These are phyloP conservation scores for Vitis cinerea DNA, from an alignment of 164 flowering plant species.

Conservation along the genomic window DNA sequence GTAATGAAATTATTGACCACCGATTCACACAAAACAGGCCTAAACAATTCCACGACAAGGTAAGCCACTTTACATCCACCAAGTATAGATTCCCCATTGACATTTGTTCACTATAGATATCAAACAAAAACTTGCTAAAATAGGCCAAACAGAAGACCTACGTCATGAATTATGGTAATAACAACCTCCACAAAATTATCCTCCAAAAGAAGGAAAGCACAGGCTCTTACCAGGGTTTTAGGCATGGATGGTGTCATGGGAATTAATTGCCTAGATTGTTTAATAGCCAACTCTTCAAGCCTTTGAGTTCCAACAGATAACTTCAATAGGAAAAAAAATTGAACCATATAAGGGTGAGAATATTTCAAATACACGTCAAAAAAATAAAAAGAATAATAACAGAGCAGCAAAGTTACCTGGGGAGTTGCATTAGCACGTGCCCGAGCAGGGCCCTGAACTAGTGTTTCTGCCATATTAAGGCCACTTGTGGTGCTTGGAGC, in stretches of 20 bases:
- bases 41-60: no score
- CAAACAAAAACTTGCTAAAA: no score
- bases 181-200: no score
- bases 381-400: neutral
- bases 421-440: slow-evolving; percentile 44
- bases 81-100: no score
- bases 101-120: no score
- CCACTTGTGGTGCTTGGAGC: slow-evolving; percentile 32
- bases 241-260: slow-evolving; percentile 70
- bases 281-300: slow-evolving; percentile 69
- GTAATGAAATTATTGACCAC: no score
- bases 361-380: neutral
- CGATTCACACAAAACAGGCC: no score
- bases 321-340: slow-evolving; percentile 26
- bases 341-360: slow-evolving; percentile 1
- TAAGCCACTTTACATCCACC: no score
- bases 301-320: slow-evolving; percentile 57
- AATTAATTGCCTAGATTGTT: slow-evolving; percentile 67
- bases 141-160: neutral
- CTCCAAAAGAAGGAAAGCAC: neutral
- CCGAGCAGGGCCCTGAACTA: slow-evolving; percentile 62
- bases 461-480: slow-evolving; percentile 81
- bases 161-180: neutral
- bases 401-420: slow-evolving; percentile 39
- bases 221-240: slow-evolving; percentile 45